These are phyloP conservation scores for Candida sp. DNA, from an alignment of 1,139 yeast genomes.

Conservation along the genomic window DNA sequence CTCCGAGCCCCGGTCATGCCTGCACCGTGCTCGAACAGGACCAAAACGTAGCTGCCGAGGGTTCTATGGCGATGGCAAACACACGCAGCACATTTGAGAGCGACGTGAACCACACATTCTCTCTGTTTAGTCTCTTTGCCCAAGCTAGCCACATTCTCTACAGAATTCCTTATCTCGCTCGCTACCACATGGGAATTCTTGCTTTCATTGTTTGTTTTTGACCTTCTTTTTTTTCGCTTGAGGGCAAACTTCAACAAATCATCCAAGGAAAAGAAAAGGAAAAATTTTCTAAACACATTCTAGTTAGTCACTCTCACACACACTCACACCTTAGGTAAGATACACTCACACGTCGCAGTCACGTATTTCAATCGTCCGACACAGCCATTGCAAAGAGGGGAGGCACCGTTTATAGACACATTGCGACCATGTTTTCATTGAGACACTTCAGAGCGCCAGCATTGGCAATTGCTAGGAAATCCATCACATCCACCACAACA, in stretches of 20 bases:
- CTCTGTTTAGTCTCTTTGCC: too few species aligned
- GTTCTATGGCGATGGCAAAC: too few species aligned
- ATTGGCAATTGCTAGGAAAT: slow-evolving; percentile 6
- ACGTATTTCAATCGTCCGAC: too few species aligned
- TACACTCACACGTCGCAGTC: too few species aligned
- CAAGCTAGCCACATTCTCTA: too few species aligned
- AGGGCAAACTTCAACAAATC: slow-evolving; percentile 1
- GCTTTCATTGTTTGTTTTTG: not conserved
- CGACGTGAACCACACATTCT: too few species aligned
- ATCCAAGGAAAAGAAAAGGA: not conserved
- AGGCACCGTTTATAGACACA: not conserved
- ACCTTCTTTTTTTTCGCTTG: not conserved
- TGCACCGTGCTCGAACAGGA: too few species aligned
- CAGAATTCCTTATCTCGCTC: not conserved
- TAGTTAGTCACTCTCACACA: not conserved
- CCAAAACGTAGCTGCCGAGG: too few species aligned
- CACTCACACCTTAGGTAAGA: not conserved
- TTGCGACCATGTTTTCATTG: slow-evolving; percentile 6
- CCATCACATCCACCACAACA: slow-evolving; percentile 1
- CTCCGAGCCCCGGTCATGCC: too few species aligned
- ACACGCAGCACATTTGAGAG: too few species aligned
- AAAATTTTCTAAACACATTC: not conserved
- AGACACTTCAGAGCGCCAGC: slow-evolving; percentile 10
- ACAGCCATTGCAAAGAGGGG: not conserved
- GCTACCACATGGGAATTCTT: not conserved